Conservation (phyloP, 2,329 filamentous ascomycete species). For the Beauveria bassiana region DNA sequence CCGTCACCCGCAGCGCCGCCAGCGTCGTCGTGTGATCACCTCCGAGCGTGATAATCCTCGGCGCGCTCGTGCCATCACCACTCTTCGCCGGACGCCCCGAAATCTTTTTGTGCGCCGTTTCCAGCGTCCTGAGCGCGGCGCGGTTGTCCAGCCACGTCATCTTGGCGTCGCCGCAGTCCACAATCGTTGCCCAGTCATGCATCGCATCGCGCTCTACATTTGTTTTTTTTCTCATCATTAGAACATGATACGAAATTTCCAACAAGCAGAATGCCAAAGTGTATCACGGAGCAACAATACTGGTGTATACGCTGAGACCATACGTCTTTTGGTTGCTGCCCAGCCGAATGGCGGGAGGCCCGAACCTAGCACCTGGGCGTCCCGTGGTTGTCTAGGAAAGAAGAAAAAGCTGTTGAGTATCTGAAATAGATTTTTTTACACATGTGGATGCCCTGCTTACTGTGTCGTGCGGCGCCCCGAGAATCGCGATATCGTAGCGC, state of each 20-base stretch:
- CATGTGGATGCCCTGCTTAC: constrained; percentile 11
- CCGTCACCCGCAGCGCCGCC: constrained; percentile 56
- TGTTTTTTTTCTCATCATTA: background rate
- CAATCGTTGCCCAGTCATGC: constrained; percentile 57
- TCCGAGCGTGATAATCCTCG: constrained; percentile 52
- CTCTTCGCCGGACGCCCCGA: constrained; percentile 13
- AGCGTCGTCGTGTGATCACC: constrained; percentile 65
- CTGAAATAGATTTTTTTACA: too few relatives aligned
- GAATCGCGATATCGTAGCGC: constrained; percentile 22
- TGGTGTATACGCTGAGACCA: constrained; percentile 17
- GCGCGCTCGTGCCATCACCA: constrained; percentile 10
- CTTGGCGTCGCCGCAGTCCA: constrained; percentile 67
- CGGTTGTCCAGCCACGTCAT: constrained; percentile 18
- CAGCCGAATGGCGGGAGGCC: constrained; percentile 72
- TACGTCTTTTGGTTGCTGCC: constrained; percentile 56
- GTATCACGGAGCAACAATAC: constrained; percentile 1
- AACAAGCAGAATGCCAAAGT: too few relatives aligned
- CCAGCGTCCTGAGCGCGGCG: constrained; percentile 16
- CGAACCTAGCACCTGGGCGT: constrained; percentile 52
- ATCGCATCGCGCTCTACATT: constrained; percentile 15
- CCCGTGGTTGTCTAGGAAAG: constrained; percentile 15
- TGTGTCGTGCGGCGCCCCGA: constrained; percentile 23
- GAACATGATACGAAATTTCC: background rate
- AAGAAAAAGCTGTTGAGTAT: too few relatives aligned
- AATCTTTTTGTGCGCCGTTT: constrained; percentile 16